A percentile compares a stretch with the other conserved stretches of the same genome.
Evolutionary conservation across 306 rosid species (phyloP).

Genomic region (Cyclanthera cordifolia): DNA sequence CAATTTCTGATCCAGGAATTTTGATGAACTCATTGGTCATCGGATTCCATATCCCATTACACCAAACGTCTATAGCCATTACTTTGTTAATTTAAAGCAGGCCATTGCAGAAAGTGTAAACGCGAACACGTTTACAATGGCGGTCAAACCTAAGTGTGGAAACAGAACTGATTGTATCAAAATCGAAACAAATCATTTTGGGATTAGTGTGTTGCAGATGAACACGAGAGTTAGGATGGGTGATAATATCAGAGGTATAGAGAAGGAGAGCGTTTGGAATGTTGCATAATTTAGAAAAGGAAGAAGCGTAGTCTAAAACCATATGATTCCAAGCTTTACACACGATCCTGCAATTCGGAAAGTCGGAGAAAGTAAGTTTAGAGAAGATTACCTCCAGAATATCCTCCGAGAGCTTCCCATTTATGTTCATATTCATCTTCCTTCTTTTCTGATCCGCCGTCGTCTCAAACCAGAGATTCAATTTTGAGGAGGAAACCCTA

Average conservation of each 20-base stretch:
- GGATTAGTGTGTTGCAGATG: neutral
- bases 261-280: neutral
- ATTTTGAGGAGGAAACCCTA: no score
- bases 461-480: no score
- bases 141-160: neutral
- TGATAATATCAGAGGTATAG: neutral
- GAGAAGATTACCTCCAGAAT: neutral
- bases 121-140: rapidly evolving
- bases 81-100: no score
- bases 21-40: no score
- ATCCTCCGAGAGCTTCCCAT: neutral
- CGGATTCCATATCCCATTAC: no score
- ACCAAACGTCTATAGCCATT: no score
- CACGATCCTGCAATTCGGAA: neutral
- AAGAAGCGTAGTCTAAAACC: neutral
- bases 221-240: no score
- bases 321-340: neutral
- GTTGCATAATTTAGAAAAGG: neutral
- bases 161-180: neutral
- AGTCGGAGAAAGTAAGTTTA: neutral
- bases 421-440: neutral
- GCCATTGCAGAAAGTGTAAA: neutral
- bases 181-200: neutral
- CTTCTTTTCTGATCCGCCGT: no score
- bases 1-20: no score